A percentile compares a stretch with the other conserved stretches of the same genome.
These are phyloP conservation scores for Silene conica DNA, from an alignment of 148 eudicot species.

Conservation along the genomic window DNA sequence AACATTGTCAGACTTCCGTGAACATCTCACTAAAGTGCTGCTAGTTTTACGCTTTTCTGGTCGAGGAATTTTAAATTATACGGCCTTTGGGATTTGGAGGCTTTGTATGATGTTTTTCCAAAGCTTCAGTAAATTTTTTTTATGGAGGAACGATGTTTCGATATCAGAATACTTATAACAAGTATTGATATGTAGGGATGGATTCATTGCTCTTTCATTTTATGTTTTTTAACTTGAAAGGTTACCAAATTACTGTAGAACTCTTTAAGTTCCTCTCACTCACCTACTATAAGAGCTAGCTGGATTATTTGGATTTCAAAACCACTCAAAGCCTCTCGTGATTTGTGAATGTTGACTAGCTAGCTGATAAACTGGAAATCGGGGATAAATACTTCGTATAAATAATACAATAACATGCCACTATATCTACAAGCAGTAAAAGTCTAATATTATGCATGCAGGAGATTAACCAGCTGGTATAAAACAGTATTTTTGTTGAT, in stretches of 20 bases:
- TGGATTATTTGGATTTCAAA: neutral
- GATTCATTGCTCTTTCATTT: neutral
- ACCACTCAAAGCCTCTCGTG: slow-evolving; percentile 2
- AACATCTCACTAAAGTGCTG: neutral
- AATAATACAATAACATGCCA: neutral
- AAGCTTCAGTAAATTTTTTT: neutral
- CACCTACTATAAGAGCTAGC: neutral
- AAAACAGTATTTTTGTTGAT: too few relatives aligned
- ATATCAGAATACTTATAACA: neutral
- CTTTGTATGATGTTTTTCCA: neutral
- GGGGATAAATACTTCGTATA: too few relatives aligned
- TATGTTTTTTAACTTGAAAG: too few relatives aligned
- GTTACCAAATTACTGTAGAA: neutral
- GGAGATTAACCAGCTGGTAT: too few relatives aligned
- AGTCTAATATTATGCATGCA: neutral
- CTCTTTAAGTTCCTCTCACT: neutral
- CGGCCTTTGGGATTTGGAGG: neutral
- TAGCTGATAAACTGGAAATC: neutral
- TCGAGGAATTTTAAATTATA: too few relatives aligned
- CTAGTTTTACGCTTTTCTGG: neutral
- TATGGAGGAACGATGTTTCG: neutral
- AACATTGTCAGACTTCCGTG: neutral
- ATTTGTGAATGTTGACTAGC: neutral
- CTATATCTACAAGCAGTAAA: neutral
- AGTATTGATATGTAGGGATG: neutral